Evolutionary conservation across 306 rosid genomes (phyloP).

Genomic region (Lablab purpureus): DNA sequence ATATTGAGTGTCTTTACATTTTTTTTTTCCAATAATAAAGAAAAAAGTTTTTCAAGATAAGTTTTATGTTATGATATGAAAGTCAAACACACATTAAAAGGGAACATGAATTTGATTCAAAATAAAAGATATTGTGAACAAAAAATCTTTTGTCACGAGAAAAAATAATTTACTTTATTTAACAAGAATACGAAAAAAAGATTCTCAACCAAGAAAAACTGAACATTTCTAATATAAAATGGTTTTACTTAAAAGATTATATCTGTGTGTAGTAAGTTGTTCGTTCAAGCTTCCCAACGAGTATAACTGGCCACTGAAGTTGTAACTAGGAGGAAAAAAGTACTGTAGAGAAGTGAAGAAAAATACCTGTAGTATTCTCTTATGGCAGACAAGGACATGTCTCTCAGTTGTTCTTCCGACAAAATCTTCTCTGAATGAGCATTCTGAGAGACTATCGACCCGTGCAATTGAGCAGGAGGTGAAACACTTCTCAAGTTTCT

Average conservation of each 20-base stretch:
- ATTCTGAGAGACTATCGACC: conserved; percentile 55
- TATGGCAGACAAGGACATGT: conserved; percentile 79
- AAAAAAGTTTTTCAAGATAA: no score
- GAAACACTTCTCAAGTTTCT: conserved; percentile 64
- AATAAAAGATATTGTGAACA: no score
- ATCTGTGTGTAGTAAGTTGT: background rate
- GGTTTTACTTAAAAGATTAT: background rate
- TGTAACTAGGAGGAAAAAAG: conserved; percentile 14
- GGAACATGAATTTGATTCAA: no score
- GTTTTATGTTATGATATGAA: no score
- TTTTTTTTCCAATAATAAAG: no score
- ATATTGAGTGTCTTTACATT: no score
- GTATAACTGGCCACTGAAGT: background rate
- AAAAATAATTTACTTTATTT: no score
- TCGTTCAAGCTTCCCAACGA: background rate
- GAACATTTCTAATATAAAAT: background rate
- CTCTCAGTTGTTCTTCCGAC: conserved; percentile 65
- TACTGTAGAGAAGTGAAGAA: background rate
- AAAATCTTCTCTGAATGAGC: conserved; percentile 48
- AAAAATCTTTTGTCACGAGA: no score
- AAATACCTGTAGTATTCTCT: conserved; percentile 89
- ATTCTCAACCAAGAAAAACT: background rate
- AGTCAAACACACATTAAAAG: no score
- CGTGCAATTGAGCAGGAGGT: conserved; percentile 59
- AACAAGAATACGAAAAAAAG: no score